Conservation (phyloP, 129 eudicot species). For the Mikania micrantha region DNA sequence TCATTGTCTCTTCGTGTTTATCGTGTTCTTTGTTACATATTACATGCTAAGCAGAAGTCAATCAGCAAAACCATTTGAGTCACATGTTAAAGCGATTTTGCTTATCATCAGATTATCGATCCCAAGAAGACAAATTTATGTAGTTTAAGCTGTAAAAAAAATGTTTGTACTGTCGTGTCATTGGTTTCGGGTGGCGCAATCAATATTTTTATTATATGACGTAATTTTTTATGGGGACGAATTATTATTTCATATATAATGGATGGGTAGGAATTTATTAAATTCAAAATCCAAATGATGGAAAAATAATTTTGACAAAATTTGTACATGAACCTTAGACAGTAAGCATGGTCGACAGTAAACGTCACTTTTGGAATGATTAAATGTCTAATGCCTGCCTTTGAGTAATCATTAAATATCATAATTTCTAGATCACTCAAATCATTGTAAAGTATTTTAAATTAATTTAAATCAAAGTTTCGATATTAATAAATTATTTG, state of each 20-base stretch:
- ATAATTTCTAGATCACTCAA: neutral
- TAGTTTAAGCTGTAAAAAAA: too few species aligned
- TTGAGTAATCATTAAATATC: neutral
- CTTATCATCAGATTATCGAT: too few species aligned
- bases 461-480: neutral
- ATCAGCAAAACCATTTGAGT: too few species aligned
- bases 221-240: neutral
- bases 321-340: conserved; percentile 6
- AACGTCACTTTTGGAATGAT: neutral
- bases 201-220: too few species aligned
- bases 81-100: too few species aligned
- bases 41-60: too few species aligned
- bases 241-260: neutral
- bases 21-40: too few species aligned
- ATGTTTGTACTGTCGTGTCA: too few species aligned
- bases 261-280: neutral
- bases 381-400: neutral
- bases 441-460: conserved; percentile 6
- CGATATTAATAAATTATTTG: too few species aligned
- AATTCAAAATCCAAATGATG: neutral
- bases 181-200: too few species aligned
- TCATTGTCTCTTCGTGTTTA: too few species aligned
- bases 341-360: neutral
- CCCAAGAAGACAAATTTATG: too few species aligned
- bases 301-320: neutral